Conservation (phyloP, 805 yeast species). For the Wickerhamomyces tratensis region DNA sequence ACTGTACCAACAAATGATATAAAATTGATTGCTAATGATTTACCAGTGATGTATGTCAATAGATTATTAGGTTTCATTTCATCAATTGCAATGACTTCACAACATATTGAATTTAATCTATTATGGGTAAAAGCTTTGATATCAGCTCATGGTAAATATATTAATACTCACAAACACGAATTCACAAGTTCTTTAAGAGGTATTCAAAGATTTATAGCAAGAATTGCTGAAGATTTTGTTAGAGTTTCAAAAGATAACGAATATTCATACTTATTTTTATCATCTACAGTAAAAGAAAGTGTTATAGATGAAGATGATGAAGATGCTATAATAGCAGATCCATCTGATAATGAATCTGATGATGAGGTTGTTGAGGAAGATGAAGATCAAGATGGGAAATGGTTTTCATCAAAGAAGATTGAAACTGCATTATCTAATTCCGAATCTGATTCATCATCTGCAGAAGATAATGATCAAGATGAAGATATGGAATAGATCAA, state of each 20-base stretch:
- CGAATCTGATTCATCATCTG: conserved; percentile 4
- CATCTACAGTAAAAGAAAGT: conserved; percentile 19
- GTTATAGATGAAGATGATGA: conserved; percentile 19
- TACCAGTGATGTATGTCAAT: conserved; percentile 72
- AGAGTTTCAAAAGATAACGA: conserved; percentile 42
- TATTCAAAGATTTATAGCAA: conserved; percentile 64
- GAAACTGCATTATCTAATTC: conserved; percentile 16
- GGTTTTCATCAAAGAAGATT: conserved; percentile 15
- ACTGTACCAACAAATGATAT: conserved; percentile 63
- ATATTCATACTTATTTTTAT: conserved; percentile 44
- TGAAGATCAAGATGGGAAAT: conserved; percentile 17
- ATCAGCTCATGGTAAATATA: conserved; percentile 67
- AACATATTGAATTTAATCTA: conserved; percentile 76
- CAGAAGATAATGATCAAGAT: conserved; percentile 6
- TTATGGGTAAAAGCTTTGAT: conserved; percentile 71
- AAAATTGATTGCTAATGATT: conserved; percentile 48
- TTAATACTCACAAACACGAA: conserved; percentile 49
- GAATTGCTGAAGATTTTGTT: conserved; percentile 68
- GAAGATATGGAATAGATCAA: not conserved
- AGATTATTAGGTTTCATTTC: conserved; percentile 64
- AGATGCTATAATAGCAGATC: conserved; percentile 12
- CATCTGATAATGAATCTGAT: no score
- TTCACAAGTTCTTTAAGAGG: conserved; percentile 59
- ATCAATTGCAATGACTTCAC: conserved; percentile 54
- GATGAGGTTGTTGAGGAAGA: conserved; percentile 1